Conservation (phyloP, 164 flowering plant genomes). For the Chloranthus sessilifolius region DNA sequence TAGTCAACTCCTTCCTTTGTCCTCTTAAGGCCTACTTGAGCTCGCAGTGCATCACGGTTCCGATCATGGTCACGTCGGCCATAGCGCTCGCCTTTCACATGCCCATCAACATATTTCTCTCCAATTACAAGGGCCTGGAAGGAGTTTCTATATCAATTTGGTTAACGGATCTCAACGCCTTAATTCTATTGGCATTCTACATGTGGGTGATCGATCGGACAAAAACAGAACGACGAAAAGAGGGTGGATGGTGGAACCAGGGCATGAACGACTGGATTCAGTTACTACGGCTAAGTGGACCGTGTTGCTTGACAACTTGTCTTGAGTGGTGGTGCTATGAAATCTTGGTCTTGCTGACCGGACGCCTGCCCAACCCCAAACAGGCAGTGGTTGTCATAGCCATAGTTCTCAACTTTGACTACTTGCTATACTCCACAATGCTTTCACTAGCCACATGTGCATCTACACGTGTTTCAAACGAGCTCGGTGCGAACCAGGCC, state of each 20-base stretch:
- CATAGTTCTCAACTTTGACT: constrained; percentile 82
- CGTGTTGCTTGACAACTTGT: constrained; percentile 86
- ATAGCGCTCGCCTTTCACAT: constrained; percentile 54
- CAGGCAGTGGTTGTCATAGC: constrained; percentile 58
- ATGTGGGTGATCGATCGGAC: constrained; percentile 28
- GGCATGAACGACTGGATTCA: constrained; percentile 45
- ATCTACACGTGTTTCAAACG: constrained; percentile 76
- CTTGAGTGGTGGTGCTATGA: constrained; percentile 99
- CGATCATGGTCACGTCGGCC: constrained; percentile 65
- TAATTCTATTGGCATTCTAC: constrained; percentile 35
- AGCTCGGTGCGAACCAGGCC: constrained; percentile 62
- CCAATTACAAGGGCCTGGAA: constrained; percentile 46
- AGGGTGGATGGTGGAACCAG: constrained; percentile 75
- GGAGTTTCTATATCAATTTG: constrained; percentile 78
- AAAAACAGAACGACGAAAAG: constrained; percentile 38
- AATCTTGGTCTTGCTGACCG: constrained; percentile 72
- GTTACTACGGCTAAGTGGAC: constrained; percentile 50
- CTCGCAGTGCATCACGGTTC: constrained; percentile 60
- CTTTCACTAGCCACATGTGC: constrained; percentile 64
- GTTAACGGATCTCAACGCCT: constrained; percentile 53
- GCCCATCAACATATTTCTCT: constrained; percentile 60
- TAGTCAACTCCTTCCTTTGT: constrained; percentile 55
- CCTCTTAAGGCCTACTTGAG: constrained; percentile 80
- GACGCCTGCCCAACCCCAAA: constrained; percentile 52
- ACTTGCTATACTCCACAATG: constrained; percentile 79